These are phyloP conservation scores for Thelonectria discophora DNA, from an alignment of 2,329 filamentous ascomycete species.

Conservation along the genomic window DNA sequence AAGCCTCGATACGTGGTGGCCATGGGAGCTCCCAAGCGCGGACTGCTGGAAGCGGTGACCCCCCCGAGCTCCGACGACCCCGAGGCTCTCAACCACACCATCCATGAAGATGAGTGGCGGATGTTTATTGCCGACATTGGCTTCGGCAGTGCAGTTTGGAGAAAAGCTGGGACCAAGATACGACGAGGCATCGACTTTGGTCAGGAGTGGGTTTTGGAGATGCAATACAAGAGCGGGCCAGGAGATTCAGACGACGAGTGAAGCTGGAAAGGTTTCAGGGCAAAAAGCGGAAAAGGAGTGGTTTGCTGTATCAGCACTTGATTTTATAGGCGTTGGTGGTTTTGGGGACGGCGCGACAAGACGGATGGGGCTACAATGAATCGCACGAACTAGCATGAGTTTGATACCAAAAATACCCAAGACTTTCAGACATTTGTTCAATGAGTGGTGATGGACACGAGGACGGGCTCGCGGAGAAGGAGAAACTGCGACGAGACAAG, in stretches of 20 bases:
- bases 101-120: constrained; percentile 72
- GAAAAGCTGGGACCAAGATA: constrained; percentile 81
- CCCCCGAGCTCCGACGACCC: constrained; percentile 54
- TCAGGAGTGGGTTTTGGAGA: constrained; percentile 82
- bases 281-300: constrained; percentile 25
- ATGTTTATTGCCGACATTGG: constrained; percentile 89
- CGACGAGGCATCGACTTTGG: constrained; percentile 90
- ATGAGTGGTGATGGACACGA: background rate
- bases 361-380: constrained; percentile 20
- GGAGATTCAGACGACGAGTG: constrained; percentile 41
- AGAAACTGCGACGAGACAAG: constrained; percentile 3
- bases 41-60: constrained; percentile 79
- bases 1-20: constrained; percentile 84
- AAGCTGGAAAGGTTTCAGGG: constrained; percentile 7
- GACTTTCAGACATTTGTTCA: constrained; percentile 29
- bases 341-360: constrained; percentile 26
- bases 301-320: constrained; percentile 28
- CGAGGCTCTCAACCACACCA: constrained; percentile 41
- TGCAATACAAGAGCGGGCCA: constrained; percentile 59
- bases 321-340: constrained; percentile 29
- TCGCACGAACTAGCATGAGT: constrained; percentile 29
- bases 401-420: constrained; percentile 40
- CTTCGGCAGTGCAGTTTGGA: constrained; percentile 83
- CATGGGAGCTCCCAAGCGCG: constrained; percentile 86
- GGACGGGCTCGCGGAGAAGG: background rate